Percentiles rank a stretch among this genome's conserved stretches.
phyloP scores from a whole-genome alignment of 2,329 filamentous ascomycete species.

The Colletotrichum abscissum region DNA sequence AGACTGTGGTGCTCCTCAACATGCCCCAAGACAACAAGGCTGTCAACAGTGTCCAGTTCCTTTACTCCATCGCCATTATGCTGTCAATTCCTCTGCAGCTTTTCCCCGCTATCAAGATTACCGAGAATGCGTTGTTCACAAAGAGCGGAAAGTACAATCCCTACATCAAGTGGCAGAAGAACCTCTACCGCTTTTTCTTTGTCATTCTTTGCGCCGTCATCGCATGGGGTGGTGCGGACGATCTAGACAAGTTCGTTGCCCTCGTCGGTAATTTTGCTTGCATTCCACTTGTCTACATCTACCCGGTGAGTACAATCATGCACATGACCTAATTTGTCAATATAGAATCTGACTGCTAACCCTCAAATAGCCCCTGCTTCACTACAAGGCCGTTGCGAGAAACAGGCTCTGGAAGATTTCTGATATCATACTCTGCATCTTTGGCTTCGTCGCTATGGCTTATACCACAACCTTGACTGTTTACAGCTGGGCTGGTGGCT shows the following conservation, averaged over 20 bases:
- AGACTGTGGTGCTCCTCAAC: conserved; percentile 96
- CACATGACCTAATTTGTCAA: conserved; percentile 20
- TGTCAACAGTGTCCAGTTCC: conserved; percentile 94
- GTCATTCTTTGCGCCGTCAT: conserved; percentile 88
- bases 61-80: conserved; percentile 98
- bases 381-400: conserved; percentile 83
- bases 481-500: conserved; percentile 81
- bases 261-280: conserved; percentile 80
- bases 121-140: conserved; percentile 93
- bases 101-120: conserved; percentile 97
- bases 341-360: conserved; percentile 44
- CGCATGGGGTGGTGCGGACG: conserved; percentile 91
- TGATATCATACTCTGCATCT: conserved; percentile 82
- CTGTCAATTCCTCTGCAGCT: conserved; percentile 96
- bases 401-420: conserved; percentile 74
- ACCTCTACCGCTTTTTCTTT: conserved; percentile 92
- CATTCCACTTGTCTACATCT: conserved; percentile 85
- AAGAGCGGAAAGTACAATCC: conserved; percentile 97
- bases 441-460: conserved; percentile 87
- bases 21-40: conserved; percentile 94
- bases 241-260: conserved; percentile 86
- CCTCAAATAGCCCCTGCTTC: conserved; percentile 81
- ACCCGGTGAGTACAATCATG: conserved; percentile 77
- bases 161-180: conserved; percentile 99
- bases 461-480: conserved; percentile 93